Evolutionary conservation across 2,329 filamentous ascomycete genomes (phyloP), one percentile per base, ranked within the genome.

Genomic region (Fusarium agapanthi): DNA sequence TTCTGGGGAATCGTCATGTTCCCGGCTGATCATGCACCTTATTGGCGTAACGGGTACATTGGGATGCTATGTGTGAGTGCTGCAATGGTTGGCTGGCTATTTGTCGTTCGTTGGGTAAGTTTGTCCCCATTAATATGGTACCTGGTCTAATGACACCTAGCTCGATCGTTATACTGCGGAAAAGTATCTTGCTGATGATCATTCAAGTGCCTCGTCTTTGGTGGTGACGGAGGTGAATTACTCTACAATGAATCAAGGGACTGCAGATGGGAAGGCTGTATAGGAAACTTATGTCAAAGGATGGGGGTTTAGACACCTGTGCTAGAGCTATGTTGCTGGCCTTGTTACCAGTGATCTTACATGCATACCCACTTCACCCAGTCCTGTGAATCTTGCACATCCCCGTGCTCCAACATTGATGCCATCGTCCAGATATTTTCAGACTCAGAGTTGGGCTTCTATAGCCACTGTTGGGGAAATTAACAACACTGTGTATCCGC

Each of bases 1-100:
- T 85, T 85, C 34, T 86, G 84, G 84, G 84, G 84, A 0, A 83
- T 86, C 12, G 79, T 77, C 0, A 44, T 86, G 24, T 85, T 85
- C 56, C 79, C 83, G 2, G 83, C 83, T 0, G 79, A 79, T 26
- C 81, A 85, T 62, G 83, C 83, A 2, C 83, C 83, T 6, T 84
- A 85, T 54, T 85, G 84, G 76, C 51, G 71, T 0, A 78, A 71
- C 12, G 78, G 78, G 0, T 79, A 77, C 1, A 78, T 79, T 3
- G 67, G 75, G 0, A 79, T 79, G 73, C 59, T 79, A 1, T 76
- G 73, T 20, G 57, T 74, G 0, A 72, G 65, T 30, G 20, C 22
- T 7, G 51, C 45, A 0, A n/a, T 75, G 18, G 18, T 30, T 1
- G 57, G 41, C 9, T 75, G 73, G 73, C 2, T 75, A 0, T 75